Base-by-base conservation (phyloP, 352 stramenopile genomes). In the Bremia lactucae region DNA sequence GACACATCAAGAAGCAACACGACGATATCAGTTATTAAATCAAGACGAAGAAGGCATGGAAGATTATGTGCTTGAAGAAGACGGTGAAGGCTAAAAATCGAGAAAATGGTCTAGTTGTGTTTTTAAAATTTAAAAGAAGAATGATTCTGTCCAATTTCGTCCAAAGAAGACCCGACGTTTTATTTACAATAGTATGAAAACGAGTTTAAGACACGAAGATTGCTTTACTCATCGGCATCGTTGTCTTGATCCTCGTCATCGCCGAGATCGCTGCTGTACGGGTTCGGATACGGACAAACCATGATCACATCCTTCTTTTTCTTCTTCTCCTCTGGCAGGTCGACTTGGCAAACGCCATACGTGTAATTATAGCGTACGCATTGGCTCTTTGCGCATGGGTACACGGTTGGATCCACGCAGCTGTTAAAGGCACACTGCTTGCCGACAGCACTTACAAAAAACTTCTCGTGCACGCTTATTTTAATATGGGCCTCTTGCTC, bases 401-500 rank as follows among this genome's bases (percentile, higher is more conserved):
- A 81, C 52, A 78, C 41, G 16, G 57, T 59, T 9, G 71, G 63
- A 33, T 81, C 68, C 28, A 74, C 59, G 33, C 54, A 67, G 43
- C 39, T 65, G 53, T 82, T 68, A 57, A 74, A 84, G 20, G 66
- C 64, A 55, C 72, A 82, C 42, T 76, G 72, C 13, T 69, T 21
- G 46, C 72, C 72, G 29, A 78, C 50, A 11, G 62, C 54, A 35
- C 61, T 75, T 41, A 83, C 57, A 57, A 73, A 74, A 40, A 83
- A 62, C 52, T 78, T 78, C 46, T 61, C 29, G 20, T 57, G 47
- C 43, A 72, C 41, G 37, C 51, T 55, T 38, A 77, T 18, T 31
- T 65, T 56, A 15, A 78, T 44, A 42, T 66, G 49, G n/a, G 55
- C 53, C 25, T 60, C 22, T 23, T 72, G 55, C 28, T 65, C 55